Evolutionary conservation across 2,329 filamentous ascomycete species (phyloP).

Genomic region (Cryphonectria radicalis): DNA sequence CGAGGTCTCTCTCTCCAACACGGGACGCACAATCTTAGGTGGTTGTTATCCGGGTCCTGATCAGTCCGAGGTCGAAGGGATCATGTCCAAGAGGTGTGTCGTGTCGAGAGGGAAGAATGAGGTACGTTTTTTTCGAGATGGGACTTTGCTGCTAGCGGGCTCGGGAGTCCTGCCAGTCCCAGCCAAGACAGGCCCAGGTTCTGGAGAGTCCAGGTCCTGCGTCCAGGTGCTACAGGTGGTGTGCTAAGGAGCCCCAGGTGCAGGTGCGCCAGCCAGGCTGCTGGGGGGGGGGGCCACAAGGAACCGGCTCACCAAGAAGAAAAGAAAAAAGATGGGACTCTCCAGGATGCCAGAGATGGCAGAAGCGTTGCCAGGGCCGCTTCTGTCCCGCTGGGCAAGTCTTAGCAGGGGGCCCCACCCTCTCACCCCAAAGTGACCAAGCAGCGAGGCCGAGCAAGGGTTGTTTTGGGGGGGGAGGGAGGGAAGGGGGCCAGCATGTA

Average conservation of each 20-base stretch:
- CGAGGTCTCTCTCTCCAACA: slow-evolving; percentile 6
- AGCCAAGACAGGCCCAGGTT: not conserved
- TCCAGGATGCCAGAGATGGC: slow-evolving; percentile 1
- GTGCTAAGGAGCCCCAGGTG: not conserved
- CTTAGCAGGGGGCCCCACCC: slow-evolving; percentile 6
- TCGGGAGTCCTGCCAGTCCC: slow-evolving; percentile 10
- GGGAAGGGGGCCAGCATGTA: slow-evolving; percentile 6
- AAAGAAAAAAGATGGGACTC: not conserved
- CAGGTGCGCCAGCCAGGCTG: not conserved
- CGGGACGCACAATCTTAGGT: slow-evolving; percentile 4
- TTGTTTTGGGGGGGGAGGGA: not conserved
- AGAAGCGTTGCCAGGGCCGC: slow-evolving; percentile 7
- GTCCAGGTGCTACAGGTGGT: not conserved
- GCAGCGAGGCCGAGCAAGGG: not conserved
- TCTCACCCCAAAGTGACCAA: slow-evolving; percentile 9
- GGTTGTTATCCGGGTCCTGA: not conserved
- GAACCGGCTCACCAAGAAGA: not conserved
- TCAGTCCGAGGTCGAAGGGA: slow-evolving; percentile 8
- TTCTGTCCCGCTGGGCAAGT: not conserved
- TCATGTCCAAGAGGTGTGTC: slow-evolving; percentile 7
- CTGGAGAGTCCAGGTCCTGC: not conserved
- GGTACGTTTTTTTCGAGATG: slow-evolving; percentile 27
- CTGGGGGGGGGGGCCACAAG: not conserved
- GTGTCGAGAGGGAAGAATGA: slow-evolving; percentile 25
- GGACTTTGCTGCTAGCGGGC: slow-evolving; percentile 24